A percentile compares a stretch with the other conserved stretches of the same genome.
These are phyloP conservation scores for Kazachstania sp. DNA, from an alignment of 1,139 yeast genomes.

Conservation along the genomic window DNA sequence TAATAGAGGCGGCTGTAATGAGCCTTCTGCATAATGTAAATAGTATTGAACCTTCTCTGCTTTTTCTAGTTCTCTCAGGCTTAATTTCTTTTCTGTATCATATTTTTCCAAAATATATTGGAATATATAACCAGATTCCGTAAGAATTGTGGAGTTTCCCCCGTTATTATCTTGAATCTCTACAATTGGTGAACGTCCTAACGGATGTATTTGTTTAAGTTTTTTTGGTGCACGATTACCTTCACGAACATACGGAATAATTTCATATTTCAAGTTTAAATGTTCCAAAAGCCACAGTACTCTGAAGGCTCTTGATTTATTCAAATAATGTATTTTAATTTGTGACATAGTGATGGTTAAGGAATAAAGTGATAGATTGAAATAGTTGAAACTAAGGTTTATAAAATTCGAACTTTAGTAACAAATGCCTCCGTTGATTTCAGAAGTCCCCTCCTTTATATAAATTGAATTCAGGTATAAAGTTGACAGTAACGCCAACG, in stretches of 20 bases:
- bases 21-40: conserved; percentile 50
- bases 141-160: conserved; percentile 29
- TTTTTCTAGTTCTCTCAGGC: conserved; percentile 28
- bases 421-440: too few species aligned
- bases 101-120: conserved; percentile 38
- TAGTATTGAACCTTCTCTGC: conserved; percentile 41
- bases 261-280: conserved; percentile 43
- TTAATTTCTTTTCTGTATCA: conserved; percentile 35
- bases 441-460: too few species aligned
- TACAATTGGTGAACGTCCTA: conserved; percentile 49
- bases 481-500: too few species aligned
- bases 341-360: neutral
- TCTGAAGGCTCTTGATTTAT: conserved; percentile 47
- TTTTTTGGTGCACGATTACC: conserved; percentile 37
- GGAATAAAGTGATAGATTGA: too few species aligned
- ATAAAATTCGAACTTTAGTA: too few species aligned
- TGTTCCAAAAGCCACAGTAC: conserved; percentile 50
- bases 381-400: too few species aligned
- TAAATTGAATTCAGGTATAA: too few species aligned
- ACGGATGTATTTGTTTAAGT: conserved; percentile 45
- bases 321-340: conserved; percentile 33
- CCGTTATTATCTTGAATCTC: conserved; percentile 42
- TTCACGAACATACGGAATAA: conserved; percentile 43
- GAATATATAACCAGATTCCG: conserved; percentile 43
- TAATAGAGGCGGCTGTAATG: conserved; percentile 42